Conservation (phyloP, 108 stramenopile species). For the Mayamaea pseudoterrestris region DNA sequence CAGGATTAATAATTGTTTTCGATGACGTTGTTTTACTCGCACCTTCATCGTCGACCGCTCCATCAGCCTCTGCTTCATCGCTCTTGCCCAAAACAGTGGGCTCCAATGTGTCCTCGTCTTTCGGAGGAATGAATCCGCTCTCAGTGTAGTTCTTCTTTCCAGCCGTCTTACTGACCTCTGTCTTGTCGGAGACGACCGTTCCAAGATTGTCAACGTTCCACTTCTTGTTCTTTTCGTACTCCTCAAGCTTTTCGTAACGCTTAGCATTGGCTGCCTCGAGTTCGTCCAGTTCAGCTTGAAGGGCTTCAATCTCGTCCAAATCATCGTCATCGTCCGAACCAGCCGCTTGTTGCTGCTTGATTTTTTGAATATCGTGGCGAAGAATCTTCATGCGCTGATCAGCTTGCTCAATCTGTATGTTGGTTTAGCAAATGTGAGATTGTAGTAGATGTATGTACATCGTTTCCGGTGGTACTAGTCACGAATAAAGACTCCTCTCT, state of each 20-base stretch:
- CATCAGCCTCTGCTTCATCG: conserved; percentile 7
- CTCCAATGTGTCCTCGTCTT: too few species aligned
- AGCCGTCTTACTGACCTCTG: conserved; percentile 77
- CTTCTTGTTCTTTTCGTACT: conserved; percentile 93
- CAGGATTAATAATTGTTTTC: too few species aligned
- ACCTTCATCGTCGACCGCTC: background rate
- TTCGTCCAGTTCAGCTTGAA: conserved; percentile 68
- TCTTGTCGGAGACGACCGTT: conserved; percentile 85
- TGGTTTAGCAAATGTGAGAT: too few species aligned
- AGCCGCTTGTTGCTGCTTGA: conserved; percentile 14
- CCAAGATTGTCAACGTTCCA: conserved; percentile 98
- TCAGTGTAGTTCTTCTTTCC: conserved; percentile 53
- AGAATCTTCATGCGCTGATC: conserved; percentile 78
- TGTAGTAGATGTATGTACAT: background rate
- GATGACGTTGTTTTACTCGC: too few species aligned
- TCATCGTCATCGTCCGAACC: conserved; percentile 71
- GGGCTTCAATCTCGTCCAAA: conserved; percentile 73
- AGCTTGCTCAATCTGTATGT: conserved; percentile 68
- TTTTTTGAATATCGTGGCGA: conserved; percentile 37
- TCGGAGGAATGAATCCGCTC: conserved; percentile 53
- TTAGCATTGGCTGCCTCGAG: conserved; percentile 40
- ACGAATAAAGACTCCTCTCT: background rate
- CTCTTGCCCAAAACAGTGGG: background rate
- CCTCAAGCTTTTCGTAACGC: conserved; percentile 64
- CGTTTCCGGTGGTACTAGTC: background rate